Percentiles rank a stretch among this genome's conserved stretches.
Conservation (phyloP, 306 rosid genomes). For the Quercus gilva region DNA sequence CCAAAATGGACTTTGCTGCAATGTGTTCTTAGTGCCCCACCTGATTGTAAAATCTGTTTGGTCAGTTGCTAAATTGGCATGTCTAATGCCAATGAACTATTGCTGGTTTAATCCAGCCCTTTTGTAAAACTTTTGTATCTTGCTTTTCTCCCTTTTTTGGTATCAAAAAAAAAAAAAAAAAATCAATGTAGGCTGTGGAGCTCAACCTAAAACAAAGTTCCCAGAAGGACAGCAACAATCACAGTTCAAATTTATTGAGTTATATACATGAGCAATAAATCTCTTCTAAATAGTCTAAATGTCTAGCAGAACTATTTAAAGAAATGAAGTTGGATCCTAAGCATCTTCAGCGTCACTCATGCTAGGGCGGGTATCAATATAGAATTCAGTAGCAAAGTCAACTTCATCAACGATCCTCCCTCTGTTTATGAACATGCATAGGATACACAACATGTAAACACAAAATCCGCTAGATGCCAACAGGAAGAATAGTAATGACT, state of each 20-base stretch:
- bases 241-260: background rate
- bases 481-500: background rate
- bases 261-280: constrained; percentile 15
- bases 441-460: constrained; percentile 10
- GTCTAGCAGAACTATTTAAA: constrained; percentile 7
- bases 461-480: background rate
- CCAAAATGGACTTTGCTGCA: no score
- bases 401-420: constrained; percentile 74
- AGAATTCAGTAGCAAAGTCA: constrained; percentile 62
- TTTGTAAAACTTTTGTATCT: no score
- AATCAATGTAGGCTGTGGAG: background rate
- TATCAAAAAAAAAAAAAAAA: no score
- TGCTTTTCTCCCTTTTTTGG: no score
- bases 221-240: background rate
- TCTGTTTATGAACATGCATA: constrained; percentile 34
- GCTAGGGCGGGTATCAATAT: constrained; percentile 46
- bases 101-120: no score
- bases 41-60: no score
- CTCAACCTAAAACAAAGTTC: background rate
- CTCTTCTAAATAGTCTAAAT: constrained; percentile 12
- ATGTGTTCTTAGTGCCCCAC: no score
- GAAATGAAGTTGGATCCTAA: constrained; percentile 24
- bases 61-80: no score
- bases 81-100: no score
- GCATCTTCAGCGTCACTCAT: constrained; percentile 74